Conservation (phyloP, 2,329 filamentous ascomycete species). For the Tolypocladium inflatum region DNA sequence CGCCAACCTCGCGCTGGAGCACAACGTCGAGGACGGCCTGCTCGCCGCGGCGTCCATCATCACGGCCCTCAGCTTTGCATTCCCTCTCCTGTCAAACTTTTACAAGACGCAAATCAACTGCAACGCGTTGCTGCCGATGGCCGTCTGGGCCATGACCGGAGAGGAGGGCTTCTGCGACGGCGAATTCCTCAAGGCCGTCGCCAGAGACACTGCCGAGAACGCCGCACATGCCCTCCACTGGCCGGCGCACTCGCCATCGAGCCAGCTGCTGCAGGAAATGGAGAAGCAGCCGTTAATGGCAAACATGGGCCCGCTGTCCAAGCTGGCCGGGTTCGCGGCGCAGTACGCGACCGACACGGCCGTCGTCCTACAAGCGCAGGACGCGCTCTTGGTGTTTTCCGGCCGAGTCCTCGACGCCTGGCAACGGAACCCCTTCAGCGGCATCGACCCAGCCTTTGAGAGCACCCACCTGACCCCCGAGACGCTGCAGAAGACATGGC, state of each 20-base stretch:
- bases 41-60: slow-evolving; percentile 45
- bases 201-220: slow-evolving; percentile 52
- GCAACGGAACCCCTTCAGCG: slow-evolving; percentile 64
- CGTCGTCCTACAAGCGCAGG: slow-evolving; percentile 40
- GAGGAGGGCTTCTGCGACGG: slow-evolving; percentile 67
- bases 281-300: slow-evolving; percentile 52
- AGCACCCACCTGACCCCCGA: slow-evolving; percentile 51
- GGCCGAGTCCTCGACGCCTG: slow-evolving; percentile 60
- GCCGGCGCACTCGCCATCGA: slow-evolving; percentile 51
- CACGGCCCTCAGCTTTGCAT: slow-evolving; percentile 67
- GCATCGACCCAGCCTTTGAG: slow-evolving; percentile 62
- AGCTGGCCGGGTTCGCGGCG: slow-evolving; percentile 54
- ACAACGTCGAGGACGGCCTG: slow-evolving; percentile 27
- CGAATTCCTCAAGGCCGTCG: slow-evolving; percentile 63
- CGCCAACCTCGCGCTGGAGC: slow-evolving; percentile 62
- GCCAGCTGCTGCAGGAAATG: slow-evolving; percentile 46
- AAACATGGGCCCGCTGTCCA: slow-evolving; percentile 58
- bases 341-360: slow-evolving; percentile 39
- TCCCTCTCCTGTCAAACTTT: slow-evolving; percentile 57
- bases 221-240: slow-evolving; percentile 46
- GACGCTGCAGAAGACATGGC: slow-evolving; percentile 56
- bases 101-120: slow-evolving; percentile 53
- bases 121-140: slow-evolving; percentile 59
- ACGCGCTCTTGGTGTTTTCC: slow-evolving; percentile 59
- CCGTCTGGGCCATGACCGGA: slow-evolving; percentile 59